Evolutionary conservation across 2,329 filamentous ascomycete species (phyloP), one percentile per base, ranked within the genome.

Genomic region (Phyllachora maydis): DNA sequence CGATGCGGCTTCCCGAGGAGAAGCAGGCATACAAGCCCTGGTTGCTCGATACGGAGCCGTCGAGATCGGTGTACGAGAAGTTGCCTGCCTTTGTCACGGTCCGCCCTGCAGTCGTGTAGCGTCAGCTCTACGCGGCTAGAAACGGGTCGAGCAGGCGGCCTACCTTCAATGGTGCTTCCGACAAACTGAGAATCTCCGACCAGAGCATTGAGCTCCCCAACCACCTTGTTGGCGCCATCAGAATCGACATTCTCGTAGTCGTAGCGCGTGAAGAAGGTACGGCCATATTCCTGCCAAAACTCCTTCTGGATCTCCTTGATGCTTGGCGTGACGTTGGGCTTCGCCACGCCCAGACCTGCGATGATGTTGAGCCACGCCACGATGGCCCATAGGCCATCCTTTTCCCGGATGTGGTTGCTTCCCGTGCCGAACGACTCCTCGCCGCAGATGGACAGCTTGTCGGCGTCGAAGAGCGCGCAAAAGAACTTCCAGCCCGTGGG

Each of bases 401-500:
- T 98, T 59, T 98, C 88, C 38, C 88, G 81, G 43, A 98, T 92
- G 53, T 98, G 88, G 59, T 98, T 93, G 52, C 78, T 91, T 18
- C 88, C 88, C 8, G 88, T 98, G 35, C 88, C 88, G 49, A 98
- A 98, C 34, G 77, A 88, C 63, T 98, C 88, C 54, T 98, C 88
- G 28, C 88, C 88, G 45, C 88, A 98, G 47, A 98, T 98, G 42
- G 88, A 92, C 43, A 93, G 74, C 63, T 91, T 92, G 54, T 91
- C 61, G 34, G 79, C 75, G 43, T 93, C 83, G 41, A 93, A 92
- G 28, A 93, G 65, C 39, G 82, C 81, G 45, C 83, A 93, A 70
- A 93, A 93, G 64, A 93, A 93, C 53, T 93, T 93, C 88, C 88
- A 98, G 40, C 88, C 88, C 1, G 88, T 98, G 18, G 88, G 88